Conservation (phyloP, 306 rosid species). For the Quercus alba region DNA sequence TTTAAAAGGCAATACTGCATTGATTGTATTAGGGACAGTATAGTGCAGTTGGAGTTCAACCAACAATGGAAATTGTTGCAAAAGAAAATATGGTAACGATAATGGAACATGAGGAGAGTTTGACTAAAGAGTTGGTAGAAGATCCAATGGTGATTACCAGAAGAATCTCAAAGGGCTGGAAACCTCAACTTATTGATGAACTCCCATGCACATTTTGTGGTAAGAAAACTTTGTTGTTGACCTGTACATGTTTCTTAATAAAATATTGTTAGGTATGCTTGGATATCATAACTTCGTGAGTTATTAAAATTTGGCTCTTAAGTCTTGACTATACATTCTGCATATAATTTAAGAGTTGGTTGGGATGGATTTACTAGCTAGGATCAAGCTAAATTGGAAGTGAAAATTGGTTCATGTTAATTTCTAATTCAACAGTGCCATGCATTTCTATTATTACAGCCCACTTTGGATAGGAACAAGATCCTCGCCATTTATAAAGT, state of each 20-base stretch:
- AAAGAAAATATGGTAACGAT: conserved; percentile 63
- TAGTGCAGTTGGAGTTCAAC: conserved; percentile 73
- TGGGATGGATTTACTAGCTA: too few species aligned
- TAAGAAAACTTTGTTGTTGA: conserved; percentile 12
- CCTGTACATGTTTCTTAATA: too few species aligned
- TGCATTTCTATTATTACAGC: too few species aligned
- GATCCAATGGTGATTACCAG: conserved; percentile 66
- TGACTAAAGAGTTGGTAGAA: conserved; percentile 51
- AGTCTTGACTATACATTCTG: too few species aligned
- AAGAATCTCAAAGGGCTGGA: conserved; percentile 62
- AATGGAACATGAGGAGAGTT: conserved; percentile 55
- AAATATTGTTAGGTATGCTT: not conserved
- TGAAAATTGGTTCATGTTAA: too few species aligned
- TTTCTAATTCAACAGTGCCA: too few species aligned
- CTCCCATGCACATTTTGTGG: conserved; percentile 90
- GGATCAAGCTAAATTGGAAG: too few species aligned
- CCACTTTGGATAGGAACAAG: too few species aligned
- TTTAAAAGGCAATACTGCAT: conserved; percentile 10
- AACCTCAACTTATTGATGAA: conserved; percentile 42
- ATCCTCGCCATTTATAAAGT: too few species aligned
- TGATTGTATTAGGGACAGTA: conserved; percentile 62
- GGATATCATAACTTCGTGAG: not conserved
- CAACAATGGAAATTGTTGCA: conserved; percentile 74
- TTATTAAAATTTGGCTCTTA: too few species aligned
- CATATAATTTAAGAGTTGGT: too few species aligned